phyloP scores from a whole-genome alignment of 2,329 filamentous ascomycete genomes.

The Samsoniella hepiali region DNA sequence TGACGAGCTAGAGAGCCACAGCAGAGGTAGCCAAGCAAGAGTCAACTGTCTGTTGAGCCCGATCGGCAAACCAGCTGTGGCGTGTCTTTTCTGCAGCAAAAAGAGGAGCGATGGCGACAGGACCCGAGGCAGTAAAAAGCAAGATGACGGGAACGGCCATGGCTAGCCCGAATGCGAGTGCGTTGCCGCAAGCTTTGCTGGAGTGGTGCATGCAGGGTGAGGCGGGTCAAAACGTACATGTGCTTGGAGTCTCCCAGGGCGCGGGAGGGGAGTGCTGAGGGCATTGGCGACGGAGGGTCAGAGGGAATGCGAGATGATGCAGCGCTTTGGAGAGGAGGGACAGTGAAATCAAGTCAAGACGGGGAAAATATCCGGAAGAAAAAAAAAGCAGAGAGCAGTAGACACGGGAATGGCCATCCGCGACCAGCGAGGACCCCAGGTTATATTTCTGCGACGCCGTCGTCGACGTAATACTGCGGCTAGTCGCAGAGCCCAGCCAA shows the following conservation, averaged over 20 bases:
- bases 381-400: neutral
- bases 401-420: neutral
- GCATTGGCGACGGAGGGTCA: neutral
- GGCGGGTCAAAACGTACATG: slow-evolving; percentile 12
- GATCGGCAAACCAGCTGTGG: slow-evolving; percentile 3
- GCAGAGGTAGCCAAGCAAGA: neutral
- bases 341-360: neutral
- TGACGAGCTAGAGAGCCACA: slow-evolving; percentile 1
- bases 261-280: neutral
- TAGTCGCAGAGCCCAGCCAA: slow-evolving; percentile 6
- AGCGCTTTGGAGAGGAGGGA: neutral
- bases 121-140: neutral
- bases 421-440: slow-evolving; percentile 1
- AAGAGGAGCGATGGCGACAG: slow-evolving; percentile 4
- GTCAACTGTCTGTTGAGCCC: neutral
- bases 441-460: slow-evolving; percentile 7
- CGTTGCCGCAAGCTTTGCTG: neutral
- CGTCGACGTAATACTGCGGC: slow-evolving; percentile 13
- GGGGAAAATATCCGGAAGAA: neutral
- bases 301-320: neutral
- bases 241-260: slow-evolving; percentile 13
- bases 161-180: slow-evolving; percentile 6
- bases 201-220: slow-evolving; percentile 5
- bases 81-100: neutral
- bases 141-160: neutral